Evolutionary conservation across 345 rosid genomes (phyloP).

Genomic region (Linum tenue): DNA sequence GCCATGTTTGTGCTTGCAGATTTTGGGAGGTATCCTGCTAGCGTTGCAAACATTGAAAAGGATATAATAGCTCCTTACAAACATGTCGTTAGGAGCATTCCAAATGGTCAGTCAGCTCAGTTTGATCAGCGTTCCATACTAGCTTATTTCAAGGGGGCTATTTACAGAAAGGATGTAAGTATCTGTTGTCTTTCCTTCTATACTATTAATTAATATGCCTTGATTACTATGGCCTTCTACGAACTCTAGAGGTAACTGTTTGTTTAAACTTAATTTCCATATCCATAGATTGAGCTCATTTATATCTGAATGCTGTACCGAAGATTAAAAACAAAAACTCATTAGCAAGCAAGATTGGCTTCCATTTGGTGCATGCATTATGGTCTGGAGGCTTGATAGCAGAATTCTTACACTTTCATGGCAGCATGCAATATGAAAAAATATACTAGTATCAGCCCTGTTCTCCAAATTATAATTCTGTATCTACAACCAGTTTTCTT

Average conservation of each 20-base stretch:
- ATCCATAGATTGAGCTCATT: too few species aligned
- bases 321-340: too few species aligned
- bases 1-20: constrained; percentile 91
- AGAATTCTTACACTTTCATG: too few species aligned
- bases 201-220: background rate
- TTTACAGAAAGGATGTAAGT: constrained; percentile 86
- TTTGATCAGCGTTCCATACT: constrained; percentile 59
- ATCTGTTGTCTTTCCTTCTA: background rate
- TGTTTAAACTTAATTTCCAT: too few species aligned
- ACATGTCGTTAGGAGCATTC: constrained; percentile 63
- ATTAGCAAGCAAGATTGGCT: too few species aligned
- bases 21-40: constrained; percentile 75
- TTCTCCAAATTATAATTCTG: background rate
- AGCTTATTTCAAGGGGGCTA: constrained; percentile 82
- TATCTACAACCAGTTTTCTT: background rate
- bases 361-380: too few species aligned
- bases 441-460: too few species aligned
- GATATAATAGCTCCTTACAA: constrained; percentile 80
- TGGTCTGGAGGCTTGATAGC: too few species aligned
- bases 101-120: constrained; percentile 41
- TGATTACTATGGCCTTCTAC: background rate
- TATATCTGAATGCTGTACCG: too few species aligned
- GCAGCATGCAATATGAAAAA: background rate
- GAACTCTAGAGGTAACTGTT: background rate
- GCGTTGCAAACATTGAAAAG: constrained; percentile 60